Percentiles rank a stretch among this genome's conserved stretches.
Conservation (phyloP, 306 rosid species). For the Lablab purpureus region DNA sequence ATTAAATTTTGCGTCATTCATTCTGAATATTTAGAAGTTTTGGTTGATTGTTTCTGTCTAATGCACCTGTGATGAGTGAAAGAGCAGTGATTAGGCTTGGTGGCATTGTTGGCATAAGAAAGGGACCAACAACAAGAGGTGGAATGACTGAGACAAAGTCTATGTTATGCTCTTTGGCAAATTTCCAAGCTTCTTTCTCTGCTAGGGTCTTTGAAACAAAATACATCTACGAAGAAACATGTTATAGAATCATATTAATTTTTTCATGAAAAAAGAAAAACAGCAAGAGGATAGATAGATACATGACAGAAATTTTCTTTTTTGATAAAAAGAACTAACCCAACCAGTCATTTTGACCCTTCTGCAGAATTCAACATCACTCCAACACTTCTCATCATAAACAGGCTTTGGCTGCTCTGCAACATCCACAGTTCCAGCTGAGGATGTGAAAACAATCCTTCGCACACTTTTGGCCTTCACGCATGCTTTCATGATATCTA, state of each 20-base stretch:
- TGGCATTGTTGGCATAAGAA: conserved; percentile 70
- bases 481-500: conserved; percentile 77
- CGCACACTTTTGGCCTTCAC: conserved; percentile 60
- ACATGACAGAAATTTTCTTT: too few relatives aligned
- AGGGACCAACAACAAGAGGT: conserved; percentile 75
- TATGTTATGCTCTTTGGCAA: conserved; percentile 61
- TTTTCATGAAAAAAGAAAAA: background rate
- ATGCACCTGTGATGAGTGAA: conserved; percentile 62
- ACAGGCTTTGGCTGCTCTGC: conserved; percentile 43
- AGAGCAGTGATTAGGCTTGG: conserved; percentile 76
- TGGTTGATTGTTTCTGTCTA: too few relatives aligned
- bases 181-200: conserved; percentile 82
- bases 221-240: conserved; percentile 61
- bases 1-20: too few relatives aligned
- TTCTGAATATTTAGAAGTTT: too few relatives aligned
- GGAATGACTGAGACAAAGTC: conserved; percentile 71
- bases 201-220: conserved; percentile 84
- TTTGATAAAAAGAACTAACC: conserved; percentile 60
- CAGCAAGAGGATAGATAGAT: too few relatives aligned
- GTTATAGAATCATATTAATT: background rate
- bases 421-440: conserved; percentile 67
- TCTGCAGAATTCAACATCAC: conserved; percentile 64
- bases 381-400: conserved; percentile 71
- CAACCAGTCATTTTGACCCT: conserved; percentile 75
- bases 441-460: conserved; percentile 77